A percentile compares a stretch with the other conserved stretches of the same genome.
Conservation (phyloP, 768 basidiomycete genomes). For the Lyophyllum shimeji region DNA sequence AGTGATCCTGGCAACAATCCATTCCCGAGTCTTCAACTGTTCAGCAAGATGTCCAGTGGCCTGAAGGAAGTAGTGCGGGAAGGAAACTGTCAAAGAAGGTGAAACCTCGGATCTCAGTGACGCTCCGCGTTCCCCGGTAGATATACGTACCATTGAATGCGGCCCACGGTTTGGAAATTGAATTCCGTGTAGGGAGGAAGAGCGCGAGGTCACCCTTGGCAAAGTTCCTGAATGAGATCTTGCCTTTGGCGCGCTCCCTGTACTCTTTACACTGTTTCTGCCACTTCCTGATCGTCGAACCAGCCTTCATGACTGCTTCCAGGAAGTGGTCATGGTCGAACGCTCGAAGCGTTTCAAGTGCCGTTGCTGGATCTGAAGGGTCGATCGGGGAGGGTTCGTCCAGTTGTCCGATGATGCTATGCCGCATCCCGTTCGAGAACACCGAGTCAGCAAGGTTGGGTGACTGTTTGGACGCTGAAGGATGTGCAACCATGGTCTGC, state of each 20-base stretch:
- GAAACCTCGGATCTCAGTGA: slow-evolving; percentile 33
- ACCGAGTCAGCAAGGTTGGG: slow-evolving; percentile 48
- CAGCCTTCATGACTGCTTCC: slow-evolving; percentile 78
- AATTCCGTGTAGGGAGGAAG: slow-evolving; percentile 94
- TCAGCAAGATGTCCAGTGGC: slow-evolving; percentile 85
- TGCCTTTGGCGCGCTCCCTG: slow-evolving; percentile 91
- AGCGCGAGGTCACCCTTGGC: slow-evolving; percentile 92
- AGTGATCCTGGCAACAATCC: slow-evolving; percentile 93
- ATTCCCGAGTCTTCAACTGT: slow-evolving; percentile 87
- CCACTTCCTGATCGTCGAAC: slow-evolving; percentile 92
- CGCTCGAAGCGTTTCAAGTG: slow-evolving; percentile 65
- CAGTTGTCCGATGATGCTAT: slow-evolving; percentile 49
- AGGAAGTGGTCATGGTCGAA: slow-evolving; percentile 87
- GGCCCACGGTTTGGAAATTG: slow-evolving; percentile 93
- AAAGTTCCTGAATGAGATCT: slow-evolving; percentile 96
- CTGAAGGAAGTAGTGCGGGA: slow-evolving; percentile 96
- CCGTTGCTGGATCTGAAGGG: slow-evolving; percentile 69
- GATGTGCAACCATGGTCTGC: slow-evolving; percentile 56
- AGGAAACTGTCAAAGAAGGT: slow-evolving; percentile 65
- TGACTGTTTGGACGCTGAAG: slow-evolving; percentile 46
- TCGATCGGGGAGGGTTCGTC: slow-evolving; percentile 77
- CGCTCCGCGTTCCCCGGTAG: background rate
- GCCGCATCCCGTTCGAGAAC: slow-evolving; percentile 51
- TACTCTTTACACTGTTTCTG: slow-evolving; percentile 97
- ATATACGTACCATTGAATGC: slow-evolving; percentile 86